A percentile compares a stretch with the other conserved stretches of the same genome.
These are phyloP conservation scores for Amanita thiersii DNA, from an alignment of 768 basidiomycete species.

Conservation along the genomic window DNA sequence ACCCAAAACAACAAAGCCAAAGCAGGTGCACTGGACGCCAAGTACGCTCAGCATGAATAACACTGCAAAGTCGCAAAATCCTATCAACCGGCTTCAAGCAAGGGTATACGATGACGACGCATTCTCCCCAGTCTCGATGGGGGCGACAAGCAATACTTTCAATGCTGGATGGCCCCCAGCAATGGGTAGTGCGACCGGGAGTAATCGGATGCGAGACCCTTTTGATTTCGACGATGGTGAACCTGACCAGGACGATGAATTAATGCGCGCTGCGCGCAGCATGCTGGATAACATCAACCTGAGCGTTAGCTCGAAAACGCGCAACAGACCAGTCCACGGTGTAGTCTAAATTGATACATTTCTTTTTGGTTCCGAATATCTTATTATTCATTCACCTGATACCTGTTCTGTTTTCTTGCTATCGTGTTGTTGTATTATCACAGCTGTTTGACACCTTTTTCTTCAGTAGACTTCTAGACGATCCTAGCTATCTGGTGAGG, in stretches of 20 bases:
- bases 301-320: constrained; percentile 6
- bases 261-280: constrained; percentile 3
- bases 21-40: constrained; percentile 5
- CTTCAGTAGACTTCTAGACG: no score
- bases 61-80: neutral
- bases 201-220: neutral
- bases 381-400: constrained; percentile 1
- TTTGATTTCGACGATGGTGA: no score
- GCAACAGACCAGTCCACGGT: constrained; percentile 6
- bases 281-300: constrained; percentile 6
- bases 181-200: neutral
- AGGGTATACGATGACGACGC: constrained; percentile 7
- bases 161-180: constrained; percentile 1
- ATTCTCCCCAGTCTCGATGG: constrained; percentile 1
- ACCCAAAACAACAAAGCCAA: neutral
- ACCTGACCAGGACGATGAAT: constrained; percentile 3
- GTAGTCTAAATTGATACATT: constrained; percentile 6
- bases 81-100: neutral
- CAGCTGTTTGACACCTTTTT: no score
- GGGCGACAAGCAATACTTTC: neutral
- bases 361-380: constrained; percentile 1
- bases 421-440: constrained; percentile 10
- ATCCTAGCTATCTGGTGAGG: no score
- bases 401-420: constrained; percentile 3
- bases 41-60: neutral